These are phyloP conservation scores for Populus hybrid DNA, from an alignment of 441 rosid species.

Conservation along the genomic window DNA sequence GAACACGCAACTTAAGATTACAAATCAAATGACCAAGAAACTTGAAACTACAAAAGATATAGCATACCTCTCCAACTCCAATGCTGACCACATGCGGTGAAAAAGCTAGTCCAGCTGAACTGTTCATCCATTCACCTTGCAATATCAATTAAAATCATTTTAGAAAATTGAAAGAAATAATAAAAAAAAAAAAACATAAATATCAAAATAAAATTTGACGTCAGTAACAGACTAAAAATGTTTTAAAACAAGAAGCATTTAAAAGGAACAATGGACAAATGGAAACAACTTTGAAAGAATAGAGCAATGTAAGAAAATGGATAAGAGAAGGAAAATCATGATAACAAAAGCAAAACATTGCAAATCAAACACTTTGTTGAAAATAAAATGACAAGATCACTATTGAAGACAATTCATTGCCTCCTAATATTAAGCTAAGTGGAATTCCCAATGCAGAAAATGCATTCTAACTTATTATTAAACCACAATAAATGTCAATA, in stretches of 20 bases:
- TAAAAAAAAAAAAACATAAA: background rate
- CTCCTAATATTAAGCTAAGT: background rate
- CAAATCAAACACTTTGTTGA: background rate
- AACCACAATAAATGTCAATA: background rate
- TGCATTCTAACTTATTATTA: background rate
- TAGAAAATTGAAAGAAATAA: background rate
- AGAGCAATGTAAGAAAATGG: background rate
- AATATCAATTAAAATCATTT: conserved; percentile 19
- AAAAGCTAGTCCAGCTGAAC: conserved; percentile 93
- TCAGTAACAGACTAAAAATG: background rate
- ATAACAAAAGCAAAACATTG: background rate
- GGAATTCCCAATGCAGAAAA: background rate
- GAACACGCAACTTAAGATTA: background rate
- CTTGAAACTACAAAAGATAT: conserved; percentile 8
- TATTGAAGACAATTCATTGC: background rate
- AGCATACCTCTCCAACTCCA: conserved; percentile 80
- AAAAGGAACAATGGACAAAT: background rate
- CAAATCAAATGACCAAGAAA: background rate
- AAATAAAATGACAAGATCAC: background rate
- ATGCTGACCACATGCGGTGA: conserved; percentile 84
- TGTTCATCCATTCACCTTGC: conserved; percentile 98
- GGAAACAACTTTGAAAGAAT: background rate
- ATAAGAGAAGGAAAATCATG: background rate
- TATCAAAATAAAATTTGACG: background rate
- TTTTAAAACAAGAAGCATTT: background rate